Percentiles rank a stretch among this genome's conserved stretches.
phyloP scores from a whole-genome alignment of 1,284 basidiomycete species.

The Cryptococcus floricola region DNA sequence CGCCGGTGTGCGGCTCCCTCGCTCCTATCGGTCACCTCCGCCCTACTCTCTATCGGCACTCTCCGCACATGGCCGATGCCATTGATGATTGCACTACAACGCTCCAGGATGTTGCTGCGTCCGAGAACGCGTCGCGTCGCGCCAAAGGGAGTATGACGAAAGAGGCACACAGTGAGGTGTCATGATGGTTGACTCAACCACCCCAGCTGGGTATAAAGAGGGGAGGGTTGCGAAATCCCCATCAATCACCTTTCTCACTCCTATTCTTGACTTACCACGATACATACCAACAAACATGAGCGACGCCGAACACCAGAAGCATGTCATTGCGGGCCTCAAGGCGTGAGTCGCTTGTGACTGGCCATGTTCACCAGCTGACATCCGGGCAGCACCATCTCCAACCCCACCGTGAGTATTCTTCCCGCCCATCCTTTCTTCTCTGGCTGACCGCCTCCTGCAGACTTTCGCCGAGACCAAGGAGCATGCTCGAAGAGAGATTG shows the following conservation, averaged over 20 bases:
- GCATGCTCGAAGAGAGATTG: constrained; percentile 5
- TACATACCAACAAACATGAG: not conserved
- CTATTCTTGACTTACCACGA: no score
- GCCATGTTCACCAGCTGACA: not conserved
- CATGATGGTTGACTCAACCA: no score
- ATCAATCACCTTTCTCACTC: no score
- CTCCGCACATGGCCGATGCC: no score
- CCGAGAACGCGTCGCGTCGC: not conserved
- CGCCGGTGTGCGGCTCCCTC: no score
- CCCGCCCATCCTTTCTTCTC: no score
- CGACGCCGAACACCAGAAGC: constrained; percentile 13
- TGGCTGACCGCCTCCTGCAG: not conserved
- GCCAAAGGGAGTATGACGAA: no score
- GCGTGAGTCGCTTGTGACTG: constrained; percentile 14
- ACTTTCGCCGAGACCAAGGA: constrained; percentile 2
- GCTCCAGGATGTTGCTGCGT: no score
- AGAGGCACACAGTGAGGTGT: no score
- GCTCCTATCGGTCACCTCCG: no score
- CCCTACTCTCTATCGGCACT: no score
- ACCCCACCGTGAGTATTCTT: not conserved
- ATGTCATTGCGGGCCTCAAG: constrained; percentile 27
- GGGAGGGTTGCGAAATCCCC: not conserved
- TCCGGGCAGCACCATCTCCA: not conserved
- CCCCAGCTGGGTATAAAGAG: constrained; percentile 1
- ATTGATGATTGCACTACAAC: no score